Evolutionary conservation across 129 eudicot species (phyloP).

Genomic region (Helianthus annuus): HanXRQr2.0-SUNRISE NC_035438.2:24801277-24801776

Average conservation of each 20-base stretch:
- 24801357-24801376: conserved; percentile 36
- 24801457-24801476: conserved; percentile 12
- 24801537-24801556: conserved; percentile 4
- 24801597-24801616: neutral
- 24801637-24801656: conserved; percentile 2
- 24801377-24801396: conserved; percentile 22
- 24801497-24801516: neutral
- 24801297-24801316: conserved; percentile 44
- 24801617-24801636: neutral
- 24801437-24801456: conserved; percentile 7
- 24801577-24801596: neutral
- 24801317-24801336: conserved; percentile 46
- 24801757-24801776: too few relatives aligned
- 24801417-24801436: conserved; percentile 10
- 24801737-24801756: too few relatives aligned
- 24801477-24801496: neutral
- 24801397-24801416: conserved; percentile 27
- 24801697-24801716: too few relatives aligned
- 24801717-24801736: too few relatives aligned
- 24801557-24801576: neutral
- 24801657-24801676: neutral
- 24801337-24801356: conserved; percentile 31
- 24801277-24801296: conserved; percentile 38
- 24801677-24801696: neutral
- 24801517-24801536: neutral